These are phyloP conservation scores for Taxillus chinensis DNA, from an alignment of 164 flowering plant genomes.

Conservation along the genomic window DNA sequence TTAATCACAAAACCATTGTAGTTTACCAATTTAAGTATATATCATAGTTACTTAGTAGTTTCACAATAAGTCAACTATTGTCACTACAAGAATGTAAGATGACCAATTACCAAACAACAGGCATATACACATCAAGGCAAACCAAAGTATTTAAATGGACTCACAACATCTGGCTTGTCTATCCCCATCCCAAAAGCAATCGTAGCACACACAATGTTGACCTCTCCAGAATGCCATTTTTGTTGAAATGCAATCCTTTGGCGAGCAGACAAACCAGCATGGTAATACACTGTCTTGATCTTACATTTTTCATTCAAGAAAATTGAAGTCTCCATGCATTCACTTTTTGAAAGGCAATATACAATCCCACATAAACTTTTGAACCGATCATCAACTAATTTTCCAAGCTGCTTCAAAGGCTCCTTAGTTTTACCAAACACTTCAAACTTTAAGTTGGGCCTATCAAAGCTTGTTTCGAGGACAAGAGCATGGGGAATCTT, in stretches of 20 bases:
- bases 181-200: constrained; percentile 99
- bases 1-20: no score
- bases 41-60: neutral
- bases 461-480: constrained; percentile 90
- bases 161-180: constrained; percentile 94
- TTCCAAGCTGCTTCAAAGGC: constrained; percentile 76
- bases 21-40: neutral
- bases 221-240: constrained; percentile 87
- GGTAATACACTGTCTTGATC: constrained; percentile 70
- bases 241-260: constrained; percentile 71
- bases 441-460: constrained; percentile 91
- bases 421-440: constrained; percentile 73
- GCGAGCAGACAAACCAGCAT: constrained; percentile 85
- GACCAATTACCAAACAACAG: neutral
- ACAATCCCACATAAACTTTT: constrained; percentile 69
- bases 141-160: constrained; percentile 20
- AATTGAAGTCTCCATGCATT: constrained; percentile 72
- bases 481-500: constrained; percentile 76
- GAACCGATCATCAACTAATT: constrained; percentile 52
- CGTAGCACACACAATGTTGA: constrained; percentile 85
- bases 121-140: neutral
- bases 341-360: constrained; percentile 92
- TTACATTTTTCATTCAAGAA: constrained; percentile 66
- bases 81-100: neutral
- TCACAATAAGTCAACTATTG: neutral